Evolutionary conservation across 2,329 filamentous ascomycete species (phyloP), one percentile per base, ranked within the genome.

Genomic region (Zymoseptoria tritici): DNA sequence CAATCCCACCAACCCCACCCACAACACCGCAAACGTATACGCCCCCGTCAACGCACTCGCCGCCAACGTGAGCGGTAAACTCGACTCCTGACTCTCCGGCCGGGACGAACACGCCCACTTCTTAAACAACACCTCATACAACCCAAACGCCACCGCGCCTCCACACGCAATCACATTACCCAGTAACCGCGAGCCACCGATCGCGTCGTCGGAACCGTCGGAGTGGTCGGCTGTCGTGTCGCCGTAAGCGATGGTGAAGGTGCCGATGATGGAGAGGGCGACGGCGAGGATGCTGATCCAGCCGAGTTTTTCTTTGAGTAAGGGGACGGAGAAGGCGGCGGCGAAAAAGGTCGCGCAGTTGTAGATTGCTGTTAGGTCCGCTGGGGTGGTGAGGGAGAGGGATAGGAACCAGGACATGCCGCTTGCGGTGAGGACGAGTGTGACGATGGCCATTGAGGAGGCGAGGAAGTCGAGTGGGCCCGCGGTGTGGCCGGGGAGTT

Each of bases 261-360:
- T 73, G 22, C 71, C 71, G 4, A 61, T 57, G 46, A 71, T 68
- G 9, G 70, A 70, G n/a, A 73, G 60, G 1, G 62, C 69, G 3
- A 73, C 69, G 50, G 71, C 70, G 9, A 64, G 26, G 49, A 72
- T 66, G 31, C 62, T 64, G 9, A 65, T 59, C 61, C 64, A 62
- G 50, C 69, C 66, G 2, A 73, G 62, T 46, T 62, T 66, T 54
- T 73, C 69, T 24, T 65, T 66, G 19, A 73, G 60, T 3, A 73
- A 56, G 2, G 71, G 71, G 0, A 72, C 66, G 49, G 62, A 66
- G 62, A 73, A 73, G 0, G 66, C 68, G 4, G 70, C 70, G 11
- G 71, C 71, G 56, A 73, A 73, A 63, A 73, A 72, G 1, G 69
- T 72, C n/a, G 68, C 64, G 60, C 66, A 70, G 56, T 73, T 73